Conservation (phyloP, 352 stramenopile genomes). For the Globisporangium middletonii region DNA sequence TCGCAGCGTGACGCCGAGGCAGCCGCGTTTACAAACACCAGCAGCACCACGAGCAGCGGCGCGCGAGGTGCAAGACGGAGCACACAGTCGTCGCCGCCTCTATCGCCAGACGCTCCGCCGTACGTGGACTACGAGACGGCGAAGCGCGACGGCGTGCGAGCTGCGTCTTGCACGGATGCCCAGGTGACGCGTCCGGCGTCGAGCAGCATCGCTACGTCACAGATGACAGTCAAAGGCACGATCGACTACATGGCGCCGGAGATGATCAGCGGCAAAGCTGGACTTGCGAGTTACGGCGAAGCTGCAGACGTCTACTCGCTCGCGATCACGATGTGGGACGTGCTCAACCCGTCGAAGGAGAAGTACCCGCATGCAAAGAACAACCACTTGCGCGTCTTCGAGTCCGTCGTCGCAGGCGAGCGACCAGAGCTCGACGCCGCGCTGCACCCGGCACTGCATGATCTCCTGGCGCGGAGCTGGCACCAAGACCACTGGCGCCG, state of each 20-base stretch:
- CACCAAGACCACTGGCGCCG: slow-evolving; percentile 28
- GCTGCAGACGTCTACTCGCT: slow-evolving; percentile 64
- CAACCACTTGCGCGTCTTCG: slow-evolving; percentile 41
- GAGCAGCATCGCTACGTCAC: slow-evolving; percentile 16
- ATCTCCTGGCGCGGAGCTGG: slow-evolving; percentile 39
- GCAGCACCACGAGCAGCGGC: too few relatives aligned
- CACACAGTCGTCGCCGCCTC: too few relatives aligned
- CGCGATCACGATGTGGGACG: slow-evolving; percentile 67
- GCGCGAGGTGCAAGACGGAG: too few relatives aligned
- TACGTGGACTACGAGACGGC: too few relatives aligned
- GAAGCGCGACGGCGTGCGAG: too few relatives aligned
- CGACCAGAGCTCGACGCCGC: slow-evolving; percentile 27
- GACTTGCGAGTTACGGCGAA: slow-evolving; percentile 42
- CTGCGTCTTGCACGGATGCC: not conserved
- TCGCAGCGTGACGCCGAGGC: not conserved
- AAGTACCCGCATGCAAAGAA: slow-evolving; percentile 25
- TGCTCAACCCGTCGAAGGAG: slow-evolving; percentile 32
- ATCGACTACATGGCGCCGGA: slow-evolving; percentile 38
- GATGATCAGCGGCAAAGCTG: slow-evolving; percentile 55
- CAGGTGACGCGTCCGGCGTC: too few relatives aligned
- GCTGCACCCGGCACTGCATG: slow-evolving; percentile 25
- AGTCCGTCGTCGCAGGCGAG: slow-evolving; percentile 27
- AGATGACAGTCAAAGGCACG: slow-evolving; percentile 57
- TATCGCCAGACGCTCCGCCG: too few relatives aligned
- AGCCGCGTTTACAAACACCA: too few relatives aligned